Percentiles rank a stretch among this genome's conserved stretches.
These are phyloP conservation scores for Marsdenia floribunda DNA, from an alignment of 257 asterid species.

Conservation along the genomic window DNA sequence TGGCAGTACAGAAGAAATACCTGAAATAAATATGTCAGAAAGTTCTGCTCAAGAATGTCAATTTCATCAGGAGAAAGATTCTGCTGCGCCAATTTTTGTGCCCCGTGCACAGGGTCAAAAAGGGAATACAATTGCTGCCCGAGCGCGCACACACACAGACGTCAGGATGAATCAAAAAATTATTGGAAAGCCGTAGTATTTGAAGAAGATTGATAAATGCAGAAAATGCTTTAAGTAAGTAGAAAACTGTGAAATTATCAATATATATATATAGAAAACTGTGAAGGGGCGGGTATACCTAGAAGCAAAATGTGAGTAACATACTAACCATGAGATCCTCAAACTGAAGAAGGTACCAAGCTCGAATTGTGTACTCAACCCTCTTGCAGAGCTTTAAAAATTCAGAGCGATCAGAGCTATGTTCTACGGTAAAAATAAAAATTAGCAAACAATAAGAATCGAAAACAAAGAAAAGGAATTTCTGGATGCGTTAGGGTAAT, in stretches of 20 bases:
- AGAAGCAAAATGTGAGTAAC: no score
- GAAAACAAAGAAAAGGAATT: no score
- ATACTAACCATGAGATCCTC: conserved; percentile 92
- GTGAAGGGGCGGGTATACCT: no score
- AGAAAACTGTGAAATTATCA: not conserved
- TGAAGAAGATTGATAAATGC: not conserved
- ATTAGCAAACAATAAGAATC: no score
- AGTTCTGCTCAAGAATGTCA: conserved; percentile 83
- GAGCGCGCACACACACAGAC: conserved; percentile 12
- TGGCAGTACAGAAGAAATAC: conserved; percentile 23
- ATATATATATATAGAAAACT: no score
- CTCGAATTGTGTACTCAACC: conserved; percentile 91
- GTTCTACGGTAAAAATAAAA: conserved; percentile 43
- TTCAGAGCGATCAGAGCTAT: conserved; percentile 78
- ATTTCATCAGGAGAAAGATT: conserved; percentile 66
- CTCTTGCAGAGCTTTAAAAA: conserved; percentile 96
- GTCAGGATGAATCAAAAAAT: not conserved
- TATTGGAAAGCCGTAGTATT: not conserved
- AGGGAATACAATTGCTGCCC: conserved; percentile 91
- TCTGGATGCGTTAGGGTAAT: not conserved
- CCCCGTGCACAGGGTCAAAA: conserved; percentile 88
- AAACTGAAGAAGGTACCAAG: conserved; percentile 93
- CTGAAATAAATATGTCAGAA: conserved; percentile 79
- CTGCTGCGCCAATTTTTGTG: conserved; percentile 87
- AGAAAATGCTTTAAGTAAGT: not conserved